Evolutionary conservation across 345 rosid species (phyloP).

Genomic region (Eucalyptus paniculata): DNA sequence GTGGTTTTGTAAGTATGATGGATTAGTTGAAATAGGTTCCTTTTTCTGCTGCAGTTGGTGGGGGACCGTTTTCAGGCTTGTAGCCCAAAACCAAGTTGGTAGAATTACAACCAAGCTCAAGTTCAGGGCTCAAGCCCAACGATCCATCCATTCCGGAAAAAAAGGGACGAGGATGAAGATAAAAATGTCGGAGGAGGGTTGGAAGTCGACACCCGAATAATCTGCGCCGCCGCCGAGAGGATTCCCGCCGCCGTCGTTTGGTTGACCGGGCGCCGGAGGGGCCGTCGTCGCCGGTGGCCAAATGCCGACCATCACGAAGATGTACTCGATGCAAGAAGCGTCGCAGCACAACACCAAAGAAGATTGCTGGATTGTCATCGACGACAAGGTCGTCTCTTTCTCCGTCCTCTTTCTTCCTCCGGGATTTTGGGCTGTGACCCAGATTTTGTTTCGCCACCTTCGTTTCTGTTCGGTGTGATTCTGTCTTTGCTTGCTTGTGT

Average conservation of each 20-base stretch:
- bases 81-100: neutral
- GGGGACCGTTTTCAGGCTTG: neutral
- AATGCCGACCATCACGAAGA: slow-evolving; percentile 78
- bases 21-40: neutral
- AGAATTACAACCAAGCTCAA: neutral
- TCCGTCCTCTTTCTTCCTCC: neutral
- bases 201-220: neutral
- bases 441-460: neutral
- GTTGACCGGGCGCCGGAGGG: neutral
- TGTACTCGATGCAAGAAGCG: slow-evolving; percentile 60
- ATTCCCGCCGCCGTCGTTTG: neutral
- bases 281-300: neutral
- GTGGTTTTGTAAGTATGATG: neutral
- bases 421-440: neutral
- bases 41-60: neutral
- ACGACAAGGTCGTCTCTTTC: slow-evolving; percentile 49
- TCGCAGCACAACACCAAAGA: slow-evolving; percentile 58
- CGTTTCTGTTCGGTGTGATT: neutral
- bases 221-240: neutral
- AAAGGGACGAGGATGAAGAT: neutral
- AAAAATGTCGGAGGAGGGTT: neutral
- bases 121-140: neutral
- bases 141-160: neutral
- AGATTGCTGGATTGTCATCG: slow-evolving; percentile 90
- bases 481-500: neutral